A percentile compares a stretch with the other conserved stretches of the same genome.
Evolutionary conservation across 768 basidiomycete genomes (phyloP).

Genomic region (Dacryopinax spathularia): DNA sequence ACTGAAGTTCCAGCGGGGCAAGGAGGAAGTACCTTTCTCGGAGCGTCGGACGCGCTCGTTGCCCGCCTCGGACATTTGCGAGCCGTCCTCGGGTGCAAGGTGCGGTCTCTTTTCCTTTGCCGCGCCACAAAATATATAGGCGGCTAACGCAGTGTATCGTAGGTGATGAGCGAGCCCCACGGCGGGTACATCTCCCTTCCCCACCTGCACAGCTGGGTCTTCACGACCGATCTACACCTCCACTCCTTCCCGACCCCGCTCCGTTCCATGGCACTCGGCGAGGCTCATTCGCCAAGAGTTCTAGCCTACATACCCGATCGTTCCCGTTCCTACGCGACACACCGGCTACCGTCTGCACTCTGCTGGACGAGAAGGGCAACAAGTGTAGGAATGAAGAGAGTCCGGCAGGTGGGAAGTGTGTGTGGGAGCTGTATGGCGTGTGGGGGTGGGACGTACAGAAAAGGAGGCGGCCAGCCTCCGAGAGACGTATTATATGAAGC

Average conservation of each 20-base stretch:
- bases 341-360: too few species aligned
- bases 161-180: constrained; percentile 94
- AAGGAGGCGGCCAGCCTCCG: constrained; percentile 58
- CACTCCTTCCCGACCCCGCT: constrained; percentile 64
- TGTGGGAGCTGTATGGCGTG: constrained; percentile 86
- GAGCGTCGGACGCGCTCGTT: constrained; percentile 58
- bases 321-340: constrained; percentile 71
- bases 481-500: constrained; percentile 67
- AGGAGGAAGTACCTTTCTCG: constrained; percentile 50
- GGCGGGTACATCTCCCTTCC: constrained; percentile 74
- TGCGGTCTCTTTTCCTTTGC: constrained; percentile 26
- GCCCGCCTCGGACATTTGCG: constrained; percentile 56
- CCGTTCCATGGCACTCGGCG: constrained; percentile 82
- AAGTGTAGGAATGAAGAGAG: constrained; percentile 63
- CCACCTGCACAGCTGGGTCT: constrained; percentile 76
- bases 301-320: constrained; percentile 64
- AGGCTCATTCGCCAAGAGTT: constrained; percentile 70
- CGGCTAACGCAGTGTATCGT: not conserved
- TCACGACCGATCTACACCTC: constrained; percentile 87
- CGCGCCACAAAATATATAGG: too few species aligned
- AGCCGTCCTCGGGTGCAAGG: constrained; percentile 81
- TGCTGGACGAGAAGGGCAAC: constrained; percentile 45
- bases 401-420: constrained; percentile 53
- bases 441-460: constrained; percentile 73
- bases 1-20: constrained; percentile 35